Conservation (phyloP, 345 rosid genomes). For the Schrenkiella parvula region DNA sequence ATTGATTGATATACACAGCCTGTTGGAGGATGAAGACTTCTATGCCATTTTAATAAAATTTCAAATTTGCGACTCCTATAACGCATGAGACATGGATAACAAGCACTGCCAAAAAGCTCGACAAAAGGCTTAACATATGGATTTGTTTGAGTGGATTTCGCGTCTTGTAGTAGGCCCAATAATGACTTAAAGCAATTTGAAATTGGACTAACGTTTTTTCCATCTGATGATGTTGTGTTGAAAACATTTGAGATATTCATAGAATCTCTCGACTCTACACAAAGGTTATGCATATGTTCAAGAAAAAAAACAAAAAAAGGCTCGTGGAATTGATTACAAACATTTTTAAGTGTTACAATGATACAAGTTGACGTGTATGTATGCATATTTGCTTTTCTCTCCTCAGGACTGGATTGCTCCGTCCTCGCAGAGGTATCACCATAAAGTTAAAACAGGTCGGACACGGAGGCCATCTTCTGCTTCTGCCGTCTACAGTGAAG, state of each 20-base stretch:
- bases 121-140: no score
- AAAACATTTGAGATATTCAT: not conserved
- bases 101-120: no score
- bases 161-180: no score
- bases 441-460: conserved; percentile 22
- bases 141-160: no score
- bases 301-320: not conserved
- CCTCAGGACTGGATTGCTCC: conserved; percentile 24
- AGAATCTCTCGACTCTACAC: not conserved
- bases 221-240: not conserved
- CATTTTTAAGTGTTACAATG: conserved; percentile 22
- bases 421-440: conserved; percentile 26
- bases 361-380: conserved; percentile 34
- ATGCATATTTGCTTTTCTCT: conserved; percentile 32
- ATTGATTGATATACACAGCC: no score
- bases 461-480: conserved; percentile 22
- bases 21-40: no score
- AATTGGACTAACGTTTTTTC: not conserved
- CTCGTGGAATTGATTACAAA: conserved; percentile 20
- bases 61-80: no score
- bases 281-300: not conserved
- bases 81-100: no score
- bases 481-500: conserved; percentile 17
- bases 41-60: no score
- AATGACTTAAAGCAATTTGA: no score